Conservation (phyloP, 441 rosid genomes). For the Isatis lusitanica region DNA sequence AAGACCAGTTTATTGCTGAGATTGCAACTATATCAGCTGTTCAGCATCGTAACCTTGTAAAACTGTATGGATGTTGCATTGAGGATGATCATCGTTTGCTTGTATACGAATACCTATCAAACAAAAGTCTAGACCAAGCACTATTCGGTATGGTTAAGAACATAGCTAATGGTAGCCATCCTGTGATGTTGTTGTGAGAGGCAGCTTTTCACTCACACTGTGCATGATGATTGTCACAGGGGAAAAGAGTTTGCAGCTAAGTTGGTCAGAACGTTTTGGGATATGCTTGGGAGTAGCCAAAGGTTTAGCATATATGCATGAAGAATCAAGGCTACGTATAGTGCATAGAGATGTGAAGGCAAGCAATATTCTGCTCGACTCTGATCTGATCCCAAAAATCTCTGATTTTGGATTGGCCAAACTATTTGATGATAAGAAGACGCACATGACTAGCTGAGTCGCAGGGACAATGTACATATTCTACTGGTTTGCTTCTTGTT, state of each 20-base stretch:
- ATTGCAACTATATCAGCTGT: slow-evolving; percentile 37
- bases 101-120: slow-evolving; percentile 28
- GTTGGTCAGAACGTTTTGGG: slow-evolving; percentile 49
- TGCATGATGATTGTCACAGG: slow-evolving; percentile 30
- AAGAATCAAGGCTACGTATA: slow-evolving; percentile 58
- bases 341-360: slow-evolving; percentile 69
- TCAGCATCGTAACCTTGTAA: slow-evolving; percentile 17
- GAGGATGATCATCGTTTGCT: slow-evolving; percentile 43
- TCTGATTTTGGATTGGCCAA: slow-evolving; percentile 73
- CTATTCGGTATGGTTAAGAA: slow-evolving; percentile 38
- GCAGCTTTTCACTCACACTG: background rate
- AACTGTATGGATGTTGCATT: slow-evolving; percentile 46
- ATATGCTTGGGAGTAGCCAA: slow-evolving; percentile 60
- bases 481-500: background rate
- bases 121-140: slow-evolving; percentile 49
- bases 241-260: slow-evolving; percentile 37
- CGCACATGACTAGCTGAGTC: slow-evolving; percentile 61
- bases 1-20: slow-evolving; percentile 14
- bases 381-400: slow-evolving; percentile 53
- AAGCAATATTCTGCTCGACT: slow-evolving; percentile 58
- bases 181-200: background rate
- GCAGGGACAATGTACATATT: slow-evolving; percentile 60
- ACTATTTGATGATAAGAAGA: slow-evolving; percentile 57
- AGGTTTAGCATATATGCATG: slow-evolving; percentile 70
- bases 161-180: background rate